Evolutionary conservation across 164 flowering plant species (phyloP).

Genomic region (Taxillus chinensis): DNA sequence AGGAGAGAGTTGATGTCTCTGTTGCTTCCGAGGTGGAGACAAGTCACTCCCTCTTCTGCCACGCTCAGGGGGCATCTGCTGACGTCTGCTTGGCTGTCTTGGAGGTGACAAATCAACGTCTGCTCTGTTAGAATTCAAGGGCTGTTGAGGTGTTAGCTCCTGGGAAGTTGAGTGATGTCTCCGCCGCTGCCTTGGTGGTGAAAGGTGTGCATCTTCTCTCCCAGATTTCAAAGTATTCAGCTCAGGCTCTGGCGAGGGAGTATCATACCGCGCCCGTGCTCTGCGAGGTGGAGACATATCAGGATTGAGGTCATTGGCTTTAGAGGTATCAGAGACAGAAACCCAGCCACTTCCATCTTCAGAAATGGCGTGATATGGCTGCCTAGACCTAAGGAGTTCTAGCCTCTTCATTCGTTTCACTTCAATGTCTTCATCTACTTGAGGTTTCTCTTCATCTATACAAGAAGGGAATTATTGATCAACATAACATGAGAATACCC

Average conservation of each 20-base stretch:
- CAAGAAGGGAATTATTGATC: neutral
- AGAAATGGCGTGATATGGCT: conserved; percentile 59
- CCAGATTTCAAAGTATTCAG: neutral
- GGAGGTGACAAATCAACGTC: conserved; percentile 6
- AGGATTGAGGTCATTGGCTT: conserved; percentile 7
- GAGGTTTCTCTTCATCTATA: conserved; percentile 72
- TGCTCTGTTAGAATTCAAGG: conserved; percentile 2
- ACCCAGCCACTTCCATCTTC: conserved; percentile 99
- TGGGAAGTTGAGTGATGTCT: neutral
- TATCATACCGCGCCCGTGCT: conserved; percentile 22
- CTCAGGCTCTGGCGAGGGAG: conserved; percentile 29
- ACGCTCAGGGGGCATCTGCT: neutral
- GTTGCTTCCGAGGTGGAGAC: neutral
- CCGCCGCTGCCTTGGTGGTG: conserved; percentile 1
- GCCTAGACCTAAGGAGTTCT: conserved; percentile 46
- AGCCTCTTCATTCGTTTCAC: conserved; percentile 77
- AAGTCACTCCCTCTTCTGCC: neutral
- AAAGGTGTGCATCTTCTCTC: neutral
- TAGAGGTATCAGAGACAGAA: conserved; percentile 35
- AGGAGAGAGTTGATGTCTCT: neutral
- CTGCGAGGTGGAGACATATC: conserved; percentile 48
- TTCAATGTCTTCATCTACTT: conserved; percentile 78
- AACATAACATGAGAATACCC: neutral
- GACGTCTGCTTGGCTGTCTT: neutral
- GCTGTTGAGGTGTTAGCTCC: neutral